A percentile compares a stretch with the other conserved stretches of the same genome.
Evolutionary conservation across 495 filamentous ascomycete species (phyloP).

Genomic region (Aspergillus nanangensis): DNA sequence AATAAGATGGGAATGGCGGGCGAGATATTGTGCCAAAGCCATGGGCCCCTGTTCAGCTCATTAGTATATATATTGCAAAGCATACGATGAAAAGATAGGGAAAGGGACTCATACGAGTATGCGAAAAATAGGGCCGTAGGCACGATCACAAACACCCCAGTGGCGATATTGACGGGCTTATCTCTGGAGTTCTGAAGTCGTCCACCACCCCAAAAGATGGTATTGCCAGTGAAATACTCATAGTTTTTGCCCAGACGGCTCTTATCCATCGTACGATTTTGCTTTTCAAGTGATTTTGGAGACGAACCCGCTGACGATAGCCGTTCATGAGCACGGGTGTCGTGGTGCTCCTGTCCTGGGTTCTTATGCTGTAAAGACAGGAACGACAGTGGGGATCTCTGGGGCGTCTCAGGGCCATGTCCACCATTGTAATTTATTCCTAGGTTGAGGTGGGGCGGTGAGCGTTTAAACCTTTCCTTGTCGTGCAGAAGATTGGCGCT

Average conservation of each 20-base stretch:
- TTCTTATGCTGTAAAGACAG: slow-evolving; percentile 51
- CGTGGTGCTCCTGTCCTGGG: slow-evolving; percentile 39
- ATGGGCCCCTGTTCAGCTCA: slow-evolving; percentile 73
- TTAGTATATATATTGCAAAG: too few species aligned
- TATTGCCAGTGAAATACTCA: slow-evolving; percentile 91
- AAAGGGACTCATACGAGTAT: slow-evolving; percentile 57
- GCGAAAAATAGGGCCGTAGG: slow-evolving; percentile 78
- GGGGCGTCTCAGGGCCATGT: slow-evolving; percentile 47
- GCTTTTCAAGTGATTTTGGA: slow-evolving; percentile 43
- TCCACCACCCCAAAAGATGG: slow-evolving; percentile 80
- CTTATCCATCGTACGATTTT: slow-evolving; percentile 18
- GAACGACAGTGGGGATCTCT: slow-evolving; percentile 69
- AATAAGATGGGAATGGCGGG: slow-evolving; percentile 89
- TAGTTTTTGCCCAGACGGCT: slow-evolving; percentile 62
- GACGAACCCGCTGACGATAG: slow-evolving; percentile 73
- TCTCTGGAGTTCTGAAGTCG: slow-evolving; percentile 83
- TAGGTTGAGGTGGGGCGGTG: slow-evolving; percentile 54
- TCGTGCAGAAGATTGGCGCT: slow-evolving; percentile 70
- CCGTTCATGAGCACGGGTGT: slow-evolving; percentile 65
- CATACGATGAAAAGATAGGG: too few species aligned
- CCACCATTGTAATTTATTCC: slow-evolving; percentile 48
- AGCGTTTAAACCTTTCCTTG: slow-evolving; percentile 41
- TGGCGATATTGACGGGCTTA: slow-evolving; percentile 87
- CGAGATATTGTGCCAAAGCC: slow-evolving; percentile 85
- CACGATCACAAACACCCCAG: slow-evolving; percentile 70